Conservation (phyloP, 2,329 filamentous ascomycete genomes). For the Verticillium tricorpus region DNA sequence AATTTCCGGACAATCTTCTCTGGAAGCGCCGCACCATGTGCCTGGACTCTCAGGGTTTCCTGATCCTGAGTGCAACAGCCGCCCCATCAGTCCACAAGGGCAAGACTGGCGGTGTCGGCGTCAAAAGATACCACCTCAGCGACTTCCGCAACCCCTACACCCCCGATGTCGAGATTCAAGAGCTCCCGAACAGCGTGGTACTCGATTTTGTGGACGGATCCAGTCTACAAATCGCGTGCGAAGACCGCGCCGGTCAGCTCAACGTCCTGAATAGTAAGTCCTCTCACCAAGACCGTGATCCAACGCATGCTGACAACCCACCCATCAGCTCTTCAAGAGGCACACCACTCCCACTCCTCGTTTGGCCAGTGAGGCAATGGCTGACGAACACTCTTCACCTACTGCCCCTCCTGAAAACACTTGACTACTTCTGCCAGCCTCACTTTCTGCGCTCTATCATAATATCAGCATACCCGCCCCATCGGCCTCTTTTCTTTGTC, state of each 20-base stretch:
- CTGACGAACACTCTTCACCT: not conserved
- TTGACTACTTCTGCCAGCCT: not conserved
- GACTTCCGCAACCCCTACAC: constrained; percentile 77
- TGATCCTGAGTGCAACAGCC: constrained; percentile 68
- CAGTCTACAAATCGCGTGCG: constrained; percentile 60
- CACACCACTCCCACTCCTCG: constrained; percentile 29
- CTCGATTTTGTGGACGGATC: constrained; percentile 58
- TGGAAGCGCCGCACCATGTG: constrained; percentile 93
- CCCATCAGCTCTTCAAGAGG: constrained; percentile 36
- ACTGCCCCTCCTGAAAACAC: too few species aligned
- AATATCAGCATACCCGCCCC: not conserved
- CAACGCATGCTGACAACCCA: constrained; percentile 15
- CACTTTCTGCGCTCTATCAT: not conserved
- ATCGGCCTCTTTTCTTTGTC: constrained; percentile 12
- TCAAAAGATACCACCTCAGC: constrained; percentile 79
- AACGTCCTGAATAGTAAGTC: constrained; percentile 49
- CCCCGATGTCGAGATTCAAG: constrained; percentile 87
- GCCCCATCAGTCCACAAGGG: constrained; percentile 41
- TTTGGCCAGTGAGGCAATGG: constrained; percentile 21
- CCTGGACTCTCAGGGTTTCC: constrained; percentile 76
- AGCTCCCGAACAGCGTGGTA: constrained; percentile 80
- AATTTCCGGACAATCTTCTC: constrained; percentile 91
- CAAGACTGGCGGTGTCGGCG: constrained; percentile 43
- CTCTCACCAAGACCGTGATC: not conserved
- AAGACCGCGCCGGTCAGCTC: constrained; percentile 54